Evolutionary conservation across 2,329 filamentous ascomycete genomes (phyloP), one percentile per base, ranked within the genome.

Genomic region (Grosmannia huntii): DNA sequence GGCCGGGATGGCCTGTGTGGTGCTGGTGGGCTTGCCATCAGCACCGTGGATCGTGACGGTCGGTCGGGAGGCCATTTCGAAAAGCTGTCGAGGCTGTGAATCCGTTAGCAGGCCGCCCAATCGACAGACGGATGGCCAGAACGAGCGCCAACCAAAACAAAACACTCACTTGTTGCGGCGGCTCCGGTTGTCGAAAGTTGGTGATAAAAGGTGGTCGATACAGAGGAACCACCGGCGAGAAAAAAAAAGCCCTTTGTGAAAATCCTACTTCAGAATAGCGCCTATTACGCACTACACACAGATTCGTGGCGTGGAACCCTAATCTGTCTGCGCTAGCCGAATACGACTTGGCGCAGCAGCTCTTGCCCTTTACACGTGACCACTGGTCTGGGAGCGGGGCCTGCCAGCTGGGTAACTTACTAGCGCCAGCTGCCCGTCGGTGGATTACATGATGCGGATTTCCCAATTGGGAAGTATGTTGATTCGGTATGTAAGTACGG

Each of bases 1-100:
- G 78, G 90, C 85, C 73, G 95, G 94, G 71, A 97, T 86, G 75
- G 94, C 84, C 78, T 91, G 85, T 73, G 91, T 92, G 76, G 87
- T 84, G 75, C 88, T 88, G 78, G 85, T 88, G 79, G 90, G 82
- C 81, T 87, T 83, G 82, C 94, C 94, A 86, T 96, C 91, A 79
- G 90, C 90, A 79, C 87, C 86, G 81, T 95, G 85, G 81, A 99
- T 91, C 75, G 90, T 89, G 77, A 99, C 94, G 75, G 91, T 96
- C 78, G 94, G 94, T 82, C 94, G 85, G 76, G 88, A 91, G 81
- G 91, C 89, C 90, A 95, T 95, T 83, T 62, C 53, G 46, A 50
- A 41, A 25, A 49, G 48, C 25, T 50, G 48, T 50, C 48, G 48
- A 16, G 23, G 48, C 48, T 50, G 48, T 50, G 23, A 3, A 3